A percentile compares a stretch with the other conserved stretches of the same genome.
These are phyloP conservation scores for Eucalyptus curtisii DNA, from an alignment of 345 rosid genomes.

Conservation along the genomic window DNA sequence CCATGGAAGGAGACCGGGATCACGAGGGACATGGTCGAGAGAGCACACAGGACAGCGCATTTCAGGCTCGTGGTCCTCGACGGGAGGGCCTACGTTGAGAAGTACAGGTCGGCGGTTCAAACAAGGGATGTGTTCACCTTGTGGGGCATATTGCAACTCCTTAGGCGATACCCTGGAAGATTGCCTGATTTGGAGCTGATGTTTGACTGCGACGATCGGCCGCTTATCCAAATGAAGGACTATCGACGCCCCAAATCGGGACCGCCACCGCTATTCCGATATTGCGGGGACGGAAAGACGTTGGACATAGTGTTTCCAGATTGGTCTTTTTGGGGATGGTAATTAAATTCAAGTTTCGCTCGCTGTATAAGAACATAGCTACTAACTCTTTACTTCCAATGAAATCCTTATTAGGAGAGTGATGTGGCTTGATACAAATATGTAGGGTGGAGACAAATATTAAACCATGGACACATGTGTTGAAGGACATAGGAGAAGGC, in stretches of 20 bases:
- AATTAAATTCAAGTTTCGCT: not conserved
- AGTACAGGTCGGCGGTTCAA: constrained; percentile 29
- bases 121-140: constrained; percentile 44
- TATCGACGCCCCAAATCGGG: constrained; percentile 11
- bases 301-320: constrained; percentile 72
- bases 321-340: constrained; percentile 95
- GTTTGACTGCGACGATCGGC: constrained; percentile 47
- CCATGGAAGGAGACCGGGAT: constrained; percentile 57
- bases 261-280: constrained; percentile 59
- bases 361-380: not conserved
- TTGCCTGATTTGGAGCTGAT: constrained; percentile 62
- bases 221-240: constrained; percentile 20
- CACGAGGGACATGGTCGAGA: constrained; percentile 41
- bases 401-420: not conserved
- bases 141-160: constrained; percentile 71
- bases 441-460: constrained; percentile 25
- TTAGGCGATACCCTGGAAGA: constrained; percentile 54
- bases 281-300: constrained; percentile 35
- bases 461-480: constrained; percentile 10
- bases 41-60: constrained; percentile 38
- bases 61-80: constrained; percentile 41
- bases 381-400: not conserved
- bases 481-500: constrained; percentile 17
- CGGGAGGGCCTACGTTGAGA: constrained; percentile 50
- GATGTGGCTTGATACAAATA: not conserved